Evolutionary conservation across 2,329 filamentous ascomycete genomes (phyloP).

Genomic region (Ascocoryne sarcoides): DNA sequence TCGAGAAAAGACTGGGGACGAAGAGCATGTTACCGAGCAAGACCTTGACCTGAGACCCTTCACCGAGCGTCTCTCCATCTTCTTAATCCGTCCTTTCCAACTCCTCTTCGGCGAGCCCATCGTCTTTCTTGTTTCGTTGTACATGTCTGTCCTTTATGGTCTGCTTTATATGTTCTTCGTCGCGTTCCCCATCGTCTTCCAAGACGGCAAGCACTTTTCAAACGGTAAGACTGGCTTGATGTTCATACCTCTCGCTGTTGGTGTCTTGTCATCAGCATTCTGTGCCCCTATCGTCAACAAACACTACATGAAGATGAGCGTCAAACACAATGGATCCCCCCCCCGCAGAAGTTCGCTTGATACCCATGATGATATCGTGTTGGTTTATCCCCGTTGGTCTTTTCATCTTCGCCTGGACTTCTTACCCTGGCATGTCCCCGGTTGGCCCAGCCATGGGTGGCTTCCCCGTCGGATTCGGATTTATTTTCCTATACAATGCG

Average conservation of each 20-base stretch:
- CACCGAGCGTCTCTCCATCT: constrained; percentile 59
- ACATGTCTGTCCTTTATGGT: constrained; percentile 73
- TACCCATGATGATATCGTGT: constrained; percentile 74
- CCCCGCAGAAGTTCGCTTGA: constrained; percentile 69
- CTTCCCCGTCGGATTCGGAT: constrained; percentile 51
- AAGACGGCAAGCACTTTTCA: constrained; percentile 66
- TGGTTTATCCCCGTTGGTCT: constrained; percentile 62
- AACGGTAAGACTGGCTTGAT: constrained; percentile 70
- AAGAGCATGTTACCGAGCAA: constrained; percentile 66
- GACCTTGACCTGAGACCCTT: constrained; percentile 68
- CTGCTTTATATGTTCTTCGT: constrained; percentile 34
- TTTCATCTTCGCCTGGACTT: constrained; percentile 61
- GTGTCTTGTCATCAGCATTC: constrained; percentile 57
- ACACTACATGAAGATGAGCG: constrained; percentile 60
- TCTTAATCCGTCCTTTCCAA: constrained; percentile 76
- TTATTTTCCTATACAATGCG: constrained; percentile 56
- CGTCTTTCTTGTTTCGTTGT: constrained; percentile 72
- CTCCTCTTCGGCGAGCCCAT: constrained; percentile 78
- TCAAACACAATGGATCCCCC: constrained; percentile 59
- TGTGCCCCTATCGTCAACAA: constrained; percentile 70
- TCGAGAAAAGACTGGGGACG: constrained; percentile 57
- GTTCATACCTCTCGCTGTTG: constrained; percentile 77
- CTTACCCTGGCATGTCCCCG: constrained; percentile 47
- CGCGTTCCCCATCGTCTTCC: constrained; percentile 56
- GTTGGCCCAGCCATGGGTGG: constrained; percentile 50